These are phyloP conservation scores for Usnea hakonensis DNA, from an alignment of 495 filamentous ascomycete species.

Conservation along the genomic window DNA sequence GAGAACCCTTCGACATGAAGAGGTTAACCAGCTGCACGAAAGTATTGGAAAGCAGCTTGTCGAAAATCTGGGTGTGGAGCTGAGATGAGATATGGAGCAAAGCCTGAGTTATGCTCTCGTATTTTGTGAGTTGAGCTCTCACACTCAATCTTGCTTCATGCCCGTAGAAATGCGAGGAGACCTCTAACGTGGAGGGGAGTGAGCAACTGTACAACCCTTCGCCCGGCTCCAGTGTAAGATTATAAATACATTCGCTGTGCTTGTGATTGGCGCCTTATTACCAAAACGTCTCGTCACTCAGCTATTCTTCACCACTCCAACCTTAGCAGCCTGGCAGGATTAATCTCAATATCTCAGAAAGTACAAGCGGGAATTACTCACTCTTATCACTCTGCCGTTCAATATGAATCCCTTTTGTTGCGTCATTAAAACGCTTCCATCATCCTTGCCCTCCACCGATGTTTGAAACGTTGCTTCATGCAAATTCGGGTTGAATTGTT, in stretches of 20 bases:
- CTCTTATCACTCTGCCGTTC: slow-evolving; percentile 81
- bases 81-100: slow-evolving; percentile 47
- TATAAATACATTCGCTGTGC: not conserved
- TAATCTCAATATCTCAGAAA: not conserved
- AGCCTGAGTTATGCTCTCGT: not conserved
- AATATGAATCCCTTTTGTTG: slow-evolving; percentile 92
- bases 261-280: not conserved
- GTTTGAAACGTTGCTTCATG: slow-evolving; percentile 96
- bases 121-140: not conserved
- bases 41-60: slow-evolving; percentile 54
- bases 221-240: not conserved
- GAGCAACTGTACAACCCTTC: slow-evolving; percentile 4
- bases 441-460: slow-evolving; percentile 71
- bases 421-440: slow-evolving; percentile 82
- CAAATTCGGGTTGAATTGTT: slow-evolving; percentile 85
- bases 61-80: slow-evolving; percentile 65
- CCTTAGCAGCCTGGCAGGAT: slow-evolving; percentile 62
- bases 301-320: slow-evolving; percentile 74
- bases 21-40: slow-evolving; percentile 69
- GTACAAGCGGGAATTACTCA: slow-evolving; percentile 28
- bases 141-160: not conserved
- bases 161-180: slow-evolving; percentile 19
- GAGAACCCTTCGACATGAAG: slow-evolving; percentile 72
- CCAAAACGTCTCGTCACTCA: not conserved
- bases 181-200: slow-evolving; percentile 19